Evolutionary conservation across 768 basidiomycete species (phyloP), one percentile per base, ranked within the genome.

Genomic region (Gautieria morchelliformis): DNA sequence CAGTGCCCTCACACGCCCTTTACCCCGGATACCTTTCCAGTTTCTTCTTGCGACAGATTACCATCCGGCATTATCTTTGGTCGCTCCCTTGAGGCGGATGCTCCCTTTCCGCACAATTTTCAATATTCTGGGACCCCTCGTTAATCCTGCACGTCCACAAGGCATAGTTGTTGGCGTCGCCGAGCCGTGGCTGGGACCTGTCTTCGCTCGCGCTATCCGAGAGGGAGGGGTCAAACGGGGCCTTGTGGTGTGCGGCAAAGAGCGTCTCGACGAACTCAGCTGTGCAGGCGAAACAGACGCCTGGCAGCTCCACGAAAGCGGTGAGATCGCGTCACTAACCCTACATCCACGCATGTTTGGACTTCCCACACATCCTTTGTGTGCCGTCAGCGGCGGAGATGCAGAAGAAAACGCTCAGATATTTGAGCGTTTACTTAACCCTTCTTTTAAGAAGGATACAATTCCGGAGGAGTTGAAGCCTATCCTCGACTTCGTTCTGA

Each of bases 21-120:
- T 95, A 62, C 69, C 83, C 3, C 76, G 76, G 6, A 70, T 83
- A 8, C 92, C 93, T 0, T 97, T 99, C 71, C 83, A 84, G 2
- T 97, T 95, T 78, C 85, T 99, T 67, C 84, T 95, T 60, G 96
- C 92, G 0, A 87, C 93, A 0, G 87, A 94, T 67, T 97, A 93
- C 70, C 93, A 98, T 70, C 94, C 94, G 1, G 70, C 87, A 0
- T 78, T 97, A 48, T 89, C 87, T 5, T 72, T 79, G 56, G 77
- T 98, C 62, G 87, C 87, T 0, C 93, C 95, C 0, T 81, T 87
- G 66, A 86, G 95, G 55, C 88, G 87, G 64, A 73, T 83, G 0
- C 81, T 98, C 53, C 92, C 93, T 47, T 97, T 95, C 75, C 86
- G 93, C 47, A 97, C 95, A 9, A 85, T 99, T 74, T 97, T 96